phyloP scores from a whole-genome alignment of 202 grass and related monocot species.

The Hordeum pubiflorum region DNA sequence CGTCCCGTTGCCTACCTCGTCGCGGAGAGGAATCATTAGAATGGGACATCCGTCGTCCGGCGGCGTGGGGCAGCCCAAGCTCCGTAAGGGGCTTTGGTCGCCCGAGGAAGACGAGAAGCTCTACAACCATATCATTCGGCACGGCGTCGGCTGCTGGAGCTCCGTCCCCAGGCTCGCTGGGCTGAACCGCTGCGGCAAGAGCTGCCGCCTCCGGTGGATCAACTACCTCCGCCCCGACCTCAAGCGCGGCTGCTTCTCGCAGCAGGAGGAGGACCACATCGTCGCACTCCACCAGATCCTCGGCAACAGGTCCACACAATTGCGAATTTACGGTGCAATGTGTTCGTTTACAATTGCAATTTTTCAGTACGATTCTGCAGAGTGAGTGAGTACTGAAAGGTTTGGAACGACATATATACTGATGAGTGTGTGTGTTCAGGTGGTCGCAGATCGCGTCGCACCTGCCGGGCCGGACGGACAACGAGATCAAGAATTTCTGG shows the following conservation, averaged over 20 bases:
- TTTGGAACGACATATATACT: no score
- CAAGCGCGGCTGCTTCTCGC: conserved; percentile 73
- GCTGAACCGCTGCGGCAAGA: conserved; percentile 62
- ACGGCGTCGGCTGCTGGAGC: conserved; percentile 74
- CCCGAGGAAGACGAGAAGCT: conserved; percentile 86
- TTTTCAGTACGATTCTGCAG: no score
- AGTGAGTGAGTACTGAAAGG: no score
- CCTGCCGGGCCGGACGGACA: conserved; percentile 86
- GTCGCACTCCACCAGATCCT: conserved; percentile 61
- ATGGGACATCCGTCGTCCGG: conserved; percentile 51
- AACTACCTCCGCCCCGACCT: conserved; percentile 86
- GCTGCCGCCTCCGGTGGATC: conserved; percentile 77
- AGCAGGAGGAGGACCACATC: conserved; percentile 82
- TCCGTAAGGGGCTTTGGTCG: conserved; percentile 80
- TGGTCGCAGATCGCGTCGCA: conserved; percentile 94
- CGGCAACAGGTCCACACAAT: conserved; percentile 39
- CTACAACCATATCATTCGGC: conserved; percentile 79
- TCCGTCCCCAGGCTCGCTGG: conserved; percentile 67
- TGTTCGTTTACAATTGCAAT: no score
- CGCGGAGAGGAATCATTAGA: background rate
- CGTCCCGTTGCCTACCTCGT: background rate
- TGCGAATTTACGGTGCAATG: no score
- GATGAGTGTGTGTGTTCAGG: conserved; percentile 23
- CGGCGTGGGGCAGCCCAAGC: conserved; percentile 50
- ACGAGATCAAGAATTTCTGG: conserved; percentile 99